Percentiles rank a stretch among this genome's conserved stretches.
Evolutionary conservation across 495 filamentous ascomycete genomes (phyloP).

Genomic region (Penicilliopsis zonata): DNA sequence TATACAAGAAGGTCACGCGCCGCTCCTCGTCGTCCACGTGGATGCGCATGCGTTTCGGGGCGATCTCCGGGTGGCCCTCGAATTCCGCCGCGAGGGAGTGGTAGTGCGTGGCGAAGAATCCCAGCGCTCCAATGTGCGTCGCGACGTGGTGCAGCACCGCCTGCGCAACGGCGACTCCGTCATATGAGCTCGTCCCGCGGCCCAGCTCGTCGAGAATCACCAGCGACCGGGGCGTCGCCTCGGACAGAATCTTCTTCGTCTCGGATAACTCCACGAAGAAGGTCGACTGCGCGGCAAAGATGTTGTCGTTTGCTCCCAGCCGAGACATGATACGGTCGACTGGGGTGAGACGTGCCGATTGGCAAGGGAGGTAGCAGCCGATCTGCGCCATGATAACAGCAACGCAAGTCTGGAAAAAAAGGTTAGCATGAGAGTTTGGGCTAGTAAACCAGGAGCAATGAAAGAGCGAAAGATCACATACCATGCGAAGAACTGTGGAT

Average conservation of each 20-base stretch:
- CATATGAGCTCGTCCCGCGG: slow-evolving; percentile 86
- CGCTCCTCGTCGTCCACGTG: slow-evolving; percentile 77
- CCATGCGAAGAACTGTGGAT: slow-evolving; percentile 96
- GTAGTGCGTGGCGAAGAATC: slow-evolving; percentile 98
- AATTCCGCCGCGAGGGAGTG: slow-evolving; percentile 90
- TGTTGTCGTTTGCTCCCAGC: slow-evolving; percentile 96
- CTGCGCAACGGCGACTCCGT: slow-evolving; percentile 93
- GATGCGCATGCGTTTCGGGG: slow-evolving; percentile 82
- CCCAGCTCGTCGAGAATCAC: slow-evolving; percentile 98
- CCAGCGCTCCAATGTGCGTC: slow-evolving; percentile 81
- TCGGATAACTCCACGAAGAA: slow-evolving; percentile 98
- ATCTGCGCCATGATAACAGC: slow-evolving; percentile 99
- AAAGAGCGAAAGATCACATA: slow-evolving; percentile 23
- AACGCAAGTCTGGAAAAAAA: slow-evolving; percentile 56
- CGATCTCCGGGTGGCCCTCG: slow-evolving; percentile 73
- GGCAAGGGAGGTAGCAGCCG: slow-evolving; percentile 82
- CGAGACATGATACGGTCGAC: slow-evolving; percentile 98
- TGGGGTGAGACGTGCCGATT: slow-evolving; percentile 76
- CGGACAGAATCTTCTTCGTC: slow-evolving; percentile 94
- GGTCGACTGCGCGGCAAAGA: slow-evolving; percentile 94
- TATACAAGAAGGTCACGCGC: slow-evolving; percentile 88
- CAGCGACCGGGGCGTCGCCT: slow-evolving; percentile 87
- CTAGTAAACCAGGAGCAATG: neutral
- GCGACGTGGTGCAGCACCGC: slow-evolving; percentile 92
- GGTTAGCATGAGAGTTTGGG: slow-evolving; percentile 3